Evolutionary conservation across 2,329 filamentous ascomycete genomes (phyloP).

Genomic region (Monosporascus sp.): DNA sequence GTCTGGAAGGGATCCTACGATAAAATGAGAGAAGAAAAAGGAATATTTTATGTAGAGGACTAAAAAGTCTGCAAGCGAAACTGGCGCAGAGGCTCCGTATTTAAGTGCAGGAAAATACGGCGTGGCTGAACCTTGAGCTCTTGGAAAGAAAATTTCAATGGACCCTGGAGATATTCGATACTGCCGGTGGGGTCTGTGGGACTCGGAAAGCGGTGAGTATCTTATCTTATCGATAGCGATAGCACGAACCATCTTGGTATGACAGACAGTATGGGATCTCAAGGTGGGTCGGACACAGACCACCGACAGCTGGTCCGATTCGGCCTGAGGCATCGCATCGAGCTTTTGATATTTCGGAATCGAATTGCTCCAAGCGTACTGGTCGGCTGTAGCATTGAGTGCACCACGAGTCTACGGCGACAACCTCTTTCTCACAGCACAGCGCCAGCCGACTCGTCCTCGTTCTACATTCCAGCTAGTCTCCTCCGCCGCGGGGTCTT

Average conservation of each 20-base stretch:
- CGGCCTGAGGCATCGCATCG: neutral
- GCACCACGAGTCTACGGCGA: neutral
- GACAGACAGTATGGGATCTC: too few species aligned
- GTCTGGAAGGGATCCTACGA: conserved; percentile 8
- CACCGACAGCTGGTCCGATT: neutral
- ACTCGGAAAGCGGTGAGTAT: conserved; percentile 22
- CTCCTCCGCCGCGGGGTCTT: neutral
- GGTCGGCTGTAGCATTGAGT: neutral
- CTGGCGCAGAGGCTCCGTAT: neutral
- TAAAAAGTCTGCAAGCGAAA: neutral
- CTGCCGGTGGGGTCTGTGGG: conserved; percentile 19
- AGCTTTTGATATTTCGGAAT: neutral
- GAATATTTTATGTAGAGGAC: neutral
- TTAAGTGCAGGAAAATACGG: conserved; percentile 15
- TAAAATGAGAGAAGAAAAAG: conserved; percentile 2
- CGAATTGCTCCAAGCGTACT: neutral
- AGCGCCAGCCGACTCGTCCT: neutral
- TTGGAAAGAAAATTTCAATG: conserved; percentile 13
- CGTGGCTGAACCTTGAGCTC: conserved; percentile 12
- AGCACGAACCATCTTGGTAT: conserved; percentile 4
- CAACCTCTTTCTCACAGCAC: neutral
- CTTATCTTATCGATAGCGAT: conserved; percentile 3
- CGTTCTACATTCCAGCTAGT: neutral
- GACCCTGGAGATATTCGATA: conserved; percentile 18
- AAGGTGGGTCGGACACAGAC: too few species aligned